Evolutionary conservation across 1,284 basidiomycete genomes (phyloP), one percentile per base, ranked within the genome.

Genomic region (Cutaneotrichosporon mucoides): DNA sequence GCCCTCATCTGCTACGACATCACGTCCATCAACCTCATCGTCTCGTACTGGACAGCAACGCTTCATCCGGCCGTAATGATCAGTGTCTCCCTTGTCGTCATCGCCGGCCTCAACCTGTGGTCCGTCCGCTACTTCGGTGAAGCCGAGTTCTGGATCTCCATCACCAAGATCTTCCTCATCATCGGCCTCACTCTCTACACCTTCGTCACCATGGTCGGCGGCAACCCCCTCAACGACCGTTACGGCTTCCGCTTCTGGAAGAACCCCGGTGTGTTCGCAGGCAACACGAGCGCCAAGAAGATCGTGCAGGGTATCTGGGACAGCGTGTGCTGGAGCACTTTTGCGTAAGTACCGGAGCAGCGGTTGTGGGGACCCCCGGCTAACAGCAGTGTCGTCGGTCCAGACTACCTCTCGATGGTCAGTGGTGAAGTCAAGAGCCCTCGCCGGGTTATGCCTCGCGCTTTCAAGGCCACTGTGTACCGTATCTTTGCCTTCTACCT

Each of bases 401-500:
- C 62, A 13, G 62, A 73, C 69, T 66, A 70, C 68, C 62, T 68
- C 42, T 65, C 66, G 9, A 36, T 70, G 10, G 60, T 65, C 12
- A 60, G 51, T 6, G 68, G 67, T 8, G 69, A 71, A 50, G 65
- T 63, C n/a, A 57, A 57, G 47, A 55, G 50, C 37, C 69, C 69
- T n/a, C 65, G 75, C n/a, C 63, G 62, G 11, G 59, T 68, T 45
- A 60, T 77, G 48, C 74, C 74, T 5, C 60, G 56, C 44, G 74
- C 71, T 1, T 73, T 73, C 65, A 72, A 66, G 33, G 52, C 64
- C 3, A 70, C 66, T 11, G 60, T 70, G 37, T 68, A 60, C 55
- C 68, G 75, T 37, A 56, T 77, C 42, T 46, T 71, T n/a, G 52
- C 68, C 51, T 74, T 76, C 62, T 77, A 71, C 65, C 48, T 71